These are phyloP conservation scores for Cadophora sp. DNA, from an alignment of 2,329 filamentous ascomycete species.

Conservation along the genomic window DNA sequence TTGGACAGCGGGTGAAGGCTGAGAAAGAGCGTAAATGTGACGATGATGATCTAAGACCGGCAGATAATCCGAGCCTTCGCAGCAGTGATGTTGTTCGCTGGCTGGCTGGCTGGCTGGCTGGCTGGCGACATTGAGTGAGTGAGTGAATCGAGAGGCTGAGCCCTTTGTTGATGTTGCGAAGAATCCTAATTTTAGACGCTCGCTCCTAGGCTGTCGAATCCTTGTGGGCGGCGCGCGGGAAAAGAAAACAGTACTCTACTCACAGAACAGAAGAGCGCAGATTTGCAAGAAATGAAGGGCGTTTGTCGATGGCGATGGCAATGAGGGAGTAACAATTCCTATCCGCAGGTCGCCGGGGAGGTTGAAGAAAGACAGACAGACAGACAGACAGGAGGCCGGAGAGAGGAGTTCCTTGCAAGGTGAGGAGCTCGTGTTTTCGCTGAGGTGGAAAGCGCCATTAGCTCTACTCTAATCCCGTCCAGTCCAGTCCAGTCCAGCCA, in stretches of 20 bases:
- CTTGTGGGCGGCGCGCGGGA: not conserved
- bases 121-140: constrained; percentile 4
- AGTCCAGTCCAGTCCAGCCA: too few relatives aligned
- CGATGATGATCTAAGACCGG: constrained; percentile 10
- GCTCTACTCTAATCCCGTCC: too few relatives aligned
- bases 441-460: not conserved
- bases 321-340: constrained; percentile 9
- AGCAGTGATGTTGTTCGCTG: constrained; percentile 1
- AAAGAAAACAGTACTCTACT: constrained; percentile 17
- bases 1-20: not conserved
- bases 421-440: constrained; percentile 15
- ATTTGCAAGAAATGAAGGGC: constrained; percentile 16
- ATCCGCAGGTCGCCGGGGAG: constrained; percentile 16
- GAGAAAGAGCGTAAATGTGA: not conserved
- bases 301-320: constrained; percentile 17
- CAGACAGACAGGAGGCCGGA: not conserved
- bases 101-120: not conserved
- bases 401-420: too few relatives aligned
- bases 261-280: constrained; percentile 20
- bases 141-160: constrained; percentile 25
- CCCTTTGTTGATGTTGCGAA: constrained; percentile 26
- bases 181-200: constrained; percentile 22
- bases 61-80: not conserved
- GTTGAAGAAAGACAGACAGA: not conserved
- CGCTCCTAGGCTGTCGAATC: not conserved